Conservation (phyloP, 2,329 filamentous ascomycete genomes). For the Pseudogymnoascus pannorum region DNA sequence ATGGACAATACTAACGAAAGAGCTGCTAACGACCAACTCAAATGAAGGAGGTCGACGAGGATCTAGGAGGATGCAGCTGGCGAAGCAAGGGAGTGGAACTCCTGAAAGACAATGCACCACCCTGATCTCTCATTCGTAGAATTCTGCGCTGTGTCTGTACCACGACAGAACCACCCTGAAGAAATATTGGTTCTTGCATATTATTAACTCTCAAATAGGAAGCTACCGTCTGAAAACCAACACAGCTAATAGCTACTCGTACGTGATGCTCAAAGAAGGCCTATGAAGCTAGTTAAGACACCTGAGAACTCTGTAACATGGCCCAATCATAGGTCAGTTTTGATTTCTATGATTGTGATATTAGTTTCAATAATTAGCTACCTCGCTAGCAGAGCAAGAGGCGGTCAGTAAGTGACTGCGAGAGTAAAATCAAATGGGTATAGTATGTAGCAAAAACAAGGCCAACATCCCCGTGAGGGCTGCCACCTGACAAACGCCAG, state of each 20-base stretch:
- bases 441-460: slow-evolving; percentile 1
- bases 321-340: neutral
- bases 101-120: neutral
- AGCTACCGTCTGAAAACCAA: neutral
- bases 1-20: neutral
- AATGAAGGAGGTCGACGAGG: neutral
- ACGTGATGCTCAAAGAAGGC: neutral
- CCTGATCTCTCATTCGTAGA: neutral
- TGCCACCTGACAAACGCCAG: slow-evolving; percentile 1
- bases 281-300: neutral
- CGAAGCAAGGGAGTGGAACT: slow-evolving; percentile 1
- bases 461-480: neutral
- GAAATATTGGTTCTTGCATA: neutral
- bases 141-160: neutral
- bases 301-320: neutral
- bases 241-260: neutral
- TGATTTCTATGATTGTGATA: neutral
- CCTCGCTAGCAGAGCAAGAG: neutral
- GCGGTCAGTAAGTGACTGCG: neutral
- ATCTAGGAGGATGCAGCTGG: neutral
- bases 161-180: neutral
- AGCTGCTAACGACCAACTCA: neutral
- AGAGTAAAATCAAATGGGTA: slow-evolving; percentile 1
- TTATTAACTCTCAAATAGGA: neutral
- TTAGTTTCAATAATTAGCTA: neutral